Base-by-base conservation (phyloP, 2,329 filamentous ascomycete species). In the Pseudodiploospora longispora region DNA sequence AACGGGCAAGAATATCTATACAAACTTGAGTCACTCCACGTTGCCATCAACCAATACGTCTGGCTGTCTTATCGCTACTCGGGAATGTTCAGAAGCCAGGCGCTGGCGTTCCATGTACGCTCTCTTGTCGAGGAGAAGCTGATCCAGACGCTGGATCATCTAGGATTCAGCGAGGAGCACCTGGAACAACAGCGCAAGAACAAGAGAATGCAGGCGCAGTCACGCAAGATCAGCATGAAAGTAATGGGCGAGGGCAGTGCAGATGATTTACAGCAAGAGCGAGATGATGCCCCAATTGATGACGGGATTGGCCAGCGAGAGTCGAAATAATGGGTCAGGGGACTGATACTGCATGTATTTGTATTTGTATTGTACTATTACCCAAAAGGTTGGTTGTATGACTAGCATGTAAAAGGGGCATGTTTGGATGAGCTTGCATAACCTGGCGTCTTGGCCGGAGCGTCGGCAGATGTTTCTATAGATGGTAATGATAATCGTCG, bases 31-130 rank as follows among this genome's bases (percentile, higher is more conserved):
- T 62, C 69, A 3, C 72, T 98, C 10, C 93, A 98, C 67, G 86
- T 87, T 55, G 73, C 80, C 29, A 69, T 98, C 33, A 87, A 91
- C 37, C 69, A 90, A 38, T 98, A 97, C 59, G 74, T 95, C 2
- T 98, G 93, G 93, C 72, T 98, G 10, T 91, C 86, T 54, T 97
- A 91, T 64, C 83, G 91, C 6, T 95, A 91, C 62, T 74, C 80
- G 4, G 86, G 87, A 40, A 74, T 94, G 41, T 95, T 96, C 62
- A 76, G 70, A 5, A 86, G 83, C 51, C 79, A 91, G 54, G 70
- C 71, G 1, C 71, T 95, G 36, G 89, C 87, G 1, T 83, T 86
- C 51, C 82, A 95, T 59, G 79, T 87, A 40, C 95, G 95, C 59
- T 64, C 67, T 6, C 61, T 94, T 40, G 82, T 90, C 2, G 90